phyloP scores from a whole-genome alignment of 2,329 filamentous ascomycete genomes.

The Colletotrichum spinosum region DNA sequence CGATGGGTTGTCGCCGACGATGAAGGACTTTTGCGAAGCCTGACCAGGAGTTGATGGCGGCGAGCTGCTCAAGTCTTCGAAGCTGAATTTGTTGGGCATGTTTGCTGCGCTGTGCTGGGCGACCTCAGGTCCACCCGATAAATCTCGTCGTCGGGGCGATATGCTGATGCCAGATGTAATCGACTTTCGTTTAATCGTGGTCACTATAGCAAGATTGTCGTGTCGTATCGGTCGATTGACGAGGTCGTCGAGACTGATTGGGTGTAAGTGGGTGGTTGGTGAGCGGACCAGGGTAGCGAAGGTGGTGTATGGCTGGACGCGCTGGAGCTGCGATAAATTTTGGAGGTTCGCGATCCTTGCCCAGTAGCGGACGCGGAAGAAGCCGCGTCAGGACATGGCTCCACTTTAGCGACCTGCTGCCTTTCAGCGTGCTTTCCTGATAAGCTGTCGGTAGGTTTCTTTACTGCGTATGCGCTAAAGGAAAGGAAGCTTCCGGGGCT shows the following conservation, averaged over 20 bases:
- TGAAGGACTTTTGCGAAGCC: conserved; percentile 41
- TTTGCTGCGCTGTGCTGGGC: conserved; percentile 35
- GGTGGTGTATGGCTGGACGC: conserved; percentile 30
- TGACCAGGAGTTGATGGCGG: conserved; percentile 61
- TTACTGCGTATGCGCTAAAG: no score
- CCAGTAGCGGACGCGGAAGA: conserved; percentile 32
- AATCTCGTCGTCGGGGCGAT: conserved; percentile 14
- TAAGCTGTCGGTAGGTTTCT: no score
- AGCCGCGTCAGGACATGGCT: conserved; percentile 6
- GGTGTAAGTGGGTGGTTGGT: background rate
- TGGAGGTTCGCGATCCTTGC: conserved; percentile 38
- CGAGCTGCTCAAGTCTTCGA: conserved; percentile 53
- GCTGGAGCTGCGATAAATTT: conserved; percentile 37
- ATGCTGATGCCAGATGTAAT: background rate
- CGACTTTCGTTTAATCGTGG: no score
- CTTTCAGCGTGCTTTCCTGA: background rate
- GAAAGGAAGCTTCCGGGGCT: no score
- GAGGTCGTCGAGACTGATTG: conserved; percentile 8
- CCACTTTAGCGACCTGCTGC: conserved; percentile 14
- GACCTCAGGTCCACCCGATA: conserved; percentile 34
- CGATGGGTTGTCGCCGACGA: conserved; percentile 58
- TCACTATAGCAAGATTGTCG: background rate
- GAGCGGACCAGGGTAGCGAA: conserved; percentile 10
- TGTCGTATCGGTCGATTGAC: background rate
- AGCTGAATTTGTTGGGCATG: conserved; percentile 56